A percentile compares a stretch with the other conserved stretches of the same genome.
Conservation (phyloP, 495 filamentous ascomycete genomes). For the Jackrogersella multiformis region DNA sequence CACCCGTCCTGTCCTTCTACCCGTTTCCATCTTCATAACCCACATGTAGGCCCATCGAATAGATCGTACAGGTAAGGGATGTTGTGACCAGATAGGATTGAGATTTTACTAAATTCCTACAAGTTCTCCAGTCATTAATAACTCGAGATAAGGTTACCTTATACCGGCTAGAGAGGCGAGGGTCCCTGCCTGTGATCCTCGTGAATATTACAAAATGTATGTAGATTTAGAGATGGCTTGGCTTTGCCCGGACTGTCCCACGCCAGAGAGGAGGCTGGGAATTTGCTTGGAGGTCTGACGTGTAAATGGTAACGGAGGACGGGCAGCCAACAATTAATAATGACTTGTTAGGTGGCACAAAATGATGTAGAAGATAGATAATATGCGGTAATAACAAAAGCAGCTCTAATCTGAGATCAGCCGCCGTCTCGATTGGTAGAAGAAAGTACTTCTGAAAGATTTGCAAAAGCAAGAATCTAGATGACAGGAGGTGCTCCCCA, state of each 20-base stretch:
- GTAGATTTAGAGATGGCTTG: neutral
- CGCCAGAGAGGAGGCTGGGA: neutral
- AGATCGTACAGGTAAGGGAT: too few relatives aligned
- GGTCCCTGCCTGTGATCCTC: neutral
- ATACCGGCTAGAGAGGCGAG: neutral
- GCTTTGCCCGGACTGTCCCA: neutral
- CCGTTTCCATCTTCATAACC: neutral
- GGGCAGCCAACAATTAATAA: neutral
- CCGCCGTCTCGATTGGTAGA: slow-evolving; percentile 32
- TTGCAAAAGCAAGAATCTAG: slow-evolving; percentile 38
- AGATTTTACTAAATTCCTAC: neutral
- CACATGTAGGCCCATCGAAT: neutral
- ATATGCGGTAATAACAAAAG: slow-evolving; percentile 19
- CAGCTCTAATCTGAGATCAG: slow-evolving; percentile 23
- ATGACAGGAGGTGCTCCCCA: slow-evolving; percentile 27
- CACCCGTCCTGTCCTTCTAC: neutral
- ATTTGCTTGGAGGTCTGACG: neutral
- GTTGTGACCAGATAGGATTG: too few relatives aligned
- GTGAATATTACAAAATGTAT: neutral
- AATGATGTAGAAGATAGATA: neutral
- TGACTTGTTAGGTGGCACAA: neutral
- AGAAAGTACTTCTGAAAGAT: slow-evolving; percentile 36
- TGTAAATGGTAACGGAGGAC: neutral
- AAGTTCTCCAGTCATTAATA: neutral
- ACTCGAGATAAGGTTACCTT: neutral